Evolutionary conservation across 345 rosid species (phyloP).

Genomic region (Populus tremula): DNA sequence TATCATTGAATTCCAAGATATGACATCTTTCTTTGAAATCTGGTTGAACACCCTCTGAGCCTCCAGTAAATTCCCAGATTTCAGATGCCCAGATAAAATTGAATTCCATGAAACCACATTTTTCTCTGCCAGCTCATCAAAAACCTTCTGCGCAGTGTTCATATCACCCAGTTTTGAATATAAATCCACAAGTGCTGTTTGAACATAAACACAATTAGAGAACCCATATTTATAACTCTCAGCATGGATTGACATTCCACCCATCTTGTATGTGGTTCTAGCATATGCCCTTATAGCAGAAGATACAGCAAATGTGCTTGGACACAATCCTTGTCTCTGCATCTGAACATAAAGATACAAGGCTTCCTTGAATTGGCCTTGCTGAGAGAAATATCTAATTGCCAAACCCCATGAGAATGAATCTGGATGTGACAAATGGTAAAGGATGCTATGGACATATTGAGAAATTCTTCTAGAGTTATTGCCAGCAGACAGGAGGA

Average conservation of each 20-base stretch:
- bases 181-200: slow-evolving; percentile 63
- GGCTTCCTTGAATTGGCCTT: slow-evolving; percentile 52
- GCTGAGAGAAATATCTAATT: slow-evolving; percentile 53
- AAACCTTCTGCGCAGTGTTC: slow-evolving; percentile 49
- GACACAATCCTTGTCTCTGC: slow-evolving; percentile 44
- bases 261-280: slow-evolving; percentile 31
- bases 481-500: slow-evolving; percentile 32
- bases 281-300: slow-evolving; percentile 62
- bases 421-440: slow-evolving; percentile 24
- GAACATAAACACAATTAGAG: slow-evolving; percentile 61
- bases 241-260: slow-evolving; percentile 51
- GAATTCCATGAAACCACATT: slow-evolving; percentile 77
- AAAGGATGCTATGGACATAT: slow-evolving; percentile 46
- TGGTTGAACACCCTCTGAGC: slow-evolving; percentile 49
- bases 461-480: slow-evolving; percentile 38
- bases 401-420: slow-evolving; percentile 64
- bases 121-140: slow-evolving; percentile 45
- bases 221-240: slow-evolving; percentile 51
- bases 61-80: slow-evolving; percentile 37
- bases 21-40: slow-evolving; percentile 53
- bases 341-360: slow-evolving; percentile 44
- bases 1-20: slow-evolving; percentile 64
- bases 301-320: slow-evolving; percentile 55
- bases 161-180: slow-evolving; percentile 52
- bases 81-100: slow-evolving; percentile 53